Conservation (phyloP, 2,329 filamentous ascomycete species). For the Fusarium torreyae region DNA sequence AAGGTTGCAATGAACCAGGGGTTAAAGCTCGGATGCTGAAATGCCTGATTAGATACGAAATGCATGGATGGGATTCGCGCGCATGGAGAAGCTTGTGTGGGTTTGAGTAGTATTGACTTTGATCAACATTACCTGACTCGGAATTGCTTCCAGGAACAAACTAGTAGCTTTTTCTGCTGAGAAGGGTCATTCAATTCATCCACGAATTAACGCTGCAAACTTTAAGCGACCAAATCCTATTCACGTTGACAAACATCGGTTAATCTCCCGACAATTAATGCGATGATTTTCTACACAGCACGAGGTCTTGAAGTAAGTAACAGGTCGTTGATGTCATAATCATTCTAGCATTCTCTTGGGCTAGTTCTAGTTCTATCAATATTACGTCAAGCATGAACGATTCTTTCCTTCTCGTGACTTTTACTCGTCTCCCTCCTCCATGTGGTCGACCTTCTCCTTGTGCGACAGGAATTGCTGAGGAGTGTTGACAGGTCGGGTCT, state of each 20-base stretch:
- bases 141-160: constrained; percentile 13
- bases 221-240: neutral
- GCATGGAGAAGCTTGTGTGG: constrained; percentile 27
- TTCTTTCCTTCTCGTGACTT: constrained; percentile 28
- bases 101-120: constrained; percentile 16
- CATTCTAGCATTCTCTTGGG: constrained; percentile 26
- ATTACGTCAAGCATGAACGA: constrained; percentile 12
- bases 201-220: constrained; percentile 15
- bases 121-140: constrained; percentile 23
- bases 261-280: neutral
- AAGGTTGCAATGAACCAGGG: constrained; percentile 16
- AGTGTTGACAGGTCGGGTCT: constrained; percentile 29
- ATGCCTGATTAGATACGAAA: neutral
- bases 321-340: constrained; percentile 25
- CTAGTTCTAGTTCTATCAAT: constrained; percentile 19
- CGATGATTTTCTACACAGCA: neutral
- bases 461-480: constrained; percentile 26
- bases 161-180: constrained; percentile 5
- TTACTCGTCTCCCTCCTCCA: constrained; percentile 22
- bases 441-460: constrained; percentile 33
- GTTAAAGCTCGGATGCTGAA: neutral
- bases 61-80: constrained; percentile 30
- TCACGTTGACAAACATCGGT: constrained; percentile 19
- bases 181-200: constrained; percentile 24
- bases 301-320: neutral